phyloP scores from a whole-genome alignment of 805 yeast genomes.

The Wickerhamiella galacta region DNA sequence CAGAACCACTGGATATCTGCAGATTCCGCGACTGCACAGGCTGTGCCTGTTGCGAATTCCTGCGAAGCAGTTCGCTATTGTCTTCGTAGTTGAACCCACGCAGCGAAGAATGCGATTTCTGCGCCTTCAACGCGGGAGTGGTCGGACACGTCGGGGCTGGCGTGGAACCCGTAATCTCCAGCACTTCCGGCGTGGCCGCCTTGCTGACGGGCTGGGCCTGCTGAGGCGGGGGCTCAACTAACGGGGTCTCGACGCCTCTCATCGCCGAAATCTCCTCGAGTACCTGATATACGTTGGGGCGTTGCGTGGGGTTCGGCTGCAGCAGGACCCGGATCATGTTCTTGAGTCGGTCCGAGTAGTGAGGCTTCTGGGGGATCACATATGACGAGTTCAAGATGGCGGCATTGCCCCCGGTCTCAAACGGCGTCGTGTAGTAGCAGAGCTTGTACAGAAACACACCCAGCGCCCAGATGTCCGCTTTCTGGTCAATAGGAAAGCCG shows the following conservation, averaged over 20 bases:
- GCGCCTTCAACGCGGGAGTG: slow-evolving; percentile 1
- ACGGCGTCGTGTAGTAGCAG: slow-evolving; percentile 88
- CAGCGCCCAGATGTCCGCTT: slow-evolving; percentile 91
- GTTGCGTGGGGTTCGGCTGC: slow-evolving; percentile 60
- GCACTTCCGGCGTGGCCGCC: slow-evolving; percentile 1
- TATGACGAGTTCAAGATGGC: slow-evolving; percentile 76
- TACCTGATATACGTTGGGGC: slow-evolving; percentile 83
- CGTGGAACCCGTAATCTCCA: slow-evolving; percentile 1
- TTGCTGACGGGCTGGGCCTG: slow-evolving; percentile 3
- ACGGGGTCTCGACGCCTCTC: slow-evolving; percentile 37
- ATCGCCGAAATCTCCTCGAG: slow-evolving; percentile 44
- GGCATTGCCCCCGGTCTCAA: slow-evolving; percentile 66
- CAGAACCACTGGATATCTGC: too few species aligned
- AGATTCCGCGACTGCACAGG: too few species aligned
- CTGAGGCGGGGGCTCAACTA: slow-evolving; percentile 18
- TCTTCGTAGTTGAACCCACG: slow-evolving; percentile 1
- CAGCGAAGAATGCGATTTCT: neutral
- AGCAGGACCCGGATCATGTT: slow-evolving; percentile 63
- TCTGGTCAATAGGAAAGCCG: slow-evolving; percentile 74
- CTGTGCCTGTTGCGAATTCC: too few species aligned
- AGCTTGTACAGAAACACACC: slow-evolving; percentile 84
- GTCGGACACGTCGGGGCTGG: neutral
- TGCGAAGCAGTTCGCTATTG: too few species aligned
- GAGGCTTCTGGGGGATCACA: slow-evolving; percentile 55
- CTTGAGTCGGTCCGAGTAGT: slow-evolving; percentile 52